Base-by-base conservation (phyloP, 345 rosid genomes). In the Arabidopsis suecica region DNA sequence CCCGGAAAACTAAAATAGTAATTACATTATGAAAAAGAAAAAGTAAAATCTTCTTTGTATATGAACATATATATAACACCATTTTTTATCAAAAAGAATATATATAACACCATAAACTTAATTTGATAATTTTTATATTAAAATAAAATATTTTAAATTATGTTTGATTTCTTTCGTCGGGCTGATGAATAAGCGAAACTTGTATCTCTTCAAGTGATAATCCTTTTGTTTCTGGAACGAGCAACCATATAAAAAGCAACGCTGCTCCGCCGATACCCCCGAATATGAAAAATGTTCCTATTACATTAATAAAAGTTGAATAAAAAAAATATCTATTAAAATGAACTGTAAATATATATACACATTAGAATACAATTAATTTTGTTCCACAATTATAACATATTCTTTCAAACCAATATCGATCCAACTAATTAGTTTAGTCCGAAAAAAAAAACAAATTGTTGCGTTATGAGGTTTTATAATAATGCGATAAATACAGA, bases 201-300 rank as follows among this genome's bases (percentile, higher is more conserved):
- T 88, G 96, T 73, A 90, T 86, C 68, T 90, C 86, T 78, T 90
- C 96, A 18, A 90, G 80, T 4, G 93, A 87, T 48, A 88, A 69
- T 32, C 96, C 94, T 77, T 82, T 90, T 12, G 96, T 90, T 69
- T 90, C 96, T 0, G 96, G 96, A 23, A 88, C 90, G 18, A 88
- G 73, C 74, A 87, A 82, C 23, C 79, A 86, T 4, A 87, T 89
- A 6, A 92, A 92, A 50, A 86, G 41, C 48, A 87, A 79, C 4
- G 77, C 68, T 49, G 18, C 73, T 66, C 44, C 77, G 3, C 56
- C 53, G 5, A 78, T 14, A 14, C 18, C 73, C 5, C 73, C 76
- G 5, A 78, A 78, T 65, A 78, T 65, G 16, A 40, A 78, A 78
- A 78, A 71, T 41, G 81, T 71, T 14, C 78, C 77, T 72, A 41